Base-by-base conservation (phyloP, 352 stramenopile species). In the Saprolegnia parasitica region DNA sequence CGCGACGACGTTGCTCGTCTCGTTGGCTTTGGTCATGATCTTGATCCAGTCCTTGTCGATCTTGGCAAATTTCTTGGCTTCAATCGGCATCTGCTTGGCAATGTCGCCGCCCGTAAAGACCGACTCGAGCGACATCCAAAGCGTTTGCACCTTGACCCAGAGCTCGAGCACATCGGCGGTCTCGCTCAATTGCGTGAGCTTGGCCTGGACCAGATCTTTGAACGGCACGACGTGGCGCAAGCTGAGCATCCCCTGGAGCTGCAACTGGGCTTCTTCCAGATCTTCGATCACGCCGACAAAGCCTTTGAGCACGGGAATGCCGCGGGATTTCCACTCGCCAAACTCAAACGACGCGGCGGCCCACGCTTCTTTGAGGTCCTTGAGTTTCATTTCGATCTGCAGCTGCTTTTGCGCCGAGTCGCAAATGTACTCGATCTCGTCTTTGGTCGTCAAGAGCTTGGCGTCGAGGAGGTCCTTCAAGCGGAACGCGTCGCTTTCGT, bases 51-150 rank as follows among this genome's bases (percentile, higher is more conserved):
- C 90, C 72, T 96, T 96, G 77, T 97, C 88, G 46, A 96, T 93
- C 67, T 96, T 96, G 6, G 82, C 86, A 65, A 97, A 97, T 68
- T 96, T 96, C 73, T 96, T 97, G 0, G 89, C 89, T 65, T 97
- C 90, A 0, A 95, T 60, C 2, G 90, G 90, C 88, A 97, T 96
- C 72, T 97, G 89, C 71, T 96, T 97, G 23, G 88, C 88, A 65
- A 97, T 97, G 74, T 97, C 90, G 11, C 88, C 89, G 24, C 90
- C 88, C n/a, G 89, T 95, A 68, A 97, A 97, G 10, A 97, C 90
- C 6, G 83, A 94, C 65, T 97, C 90, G 18, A 97, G 77, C 23
- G 81, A 87, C 72, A 91, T 95, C 90, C 90, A 97, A 32, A 97
- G 74, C 10, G 84, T 90, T 68, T 97, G 90, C 1, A 97, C 90